phyloP scores from a whole-genome alignment of 2,329 filamentous ascomycete species.

The Penicillium verrucosum region DNA sequence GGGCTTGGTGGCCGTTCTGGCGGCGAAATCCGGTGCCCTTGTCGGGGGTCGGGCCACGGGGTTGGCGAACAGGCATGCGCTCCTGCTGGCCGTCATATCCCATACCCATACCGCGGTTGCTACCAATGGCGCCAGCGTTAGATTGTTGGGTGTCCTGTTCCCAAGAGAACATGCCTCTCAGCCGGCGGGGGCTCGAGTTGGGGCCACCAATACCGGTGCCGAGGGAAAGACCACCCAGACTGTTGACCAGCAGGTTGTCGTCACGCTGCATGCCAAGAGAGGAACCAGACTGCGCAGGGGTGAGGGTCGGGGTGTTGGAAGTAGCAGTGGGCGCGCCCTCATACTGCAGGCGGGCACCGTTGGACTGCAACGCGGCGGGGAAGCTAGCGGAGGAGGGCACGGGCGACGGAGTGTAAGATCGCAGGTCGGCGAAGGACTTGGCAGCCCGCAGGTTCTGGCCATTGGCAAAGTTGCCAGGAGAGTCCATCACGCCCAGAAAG shows the following conservation, averaged over 20 bases:
- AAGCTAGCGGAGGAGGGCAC: constrained; percentile 88
- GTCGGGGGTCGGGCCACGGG: constrained; percentile 59
- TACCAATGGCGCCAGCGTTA: constrained; percentile 58
- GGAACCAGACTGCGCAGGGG: constrained; percentile 55
- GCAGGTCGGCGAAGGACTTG: constrained; percentile 93
- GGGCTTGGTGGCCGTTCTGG: constrained; percentile 60
- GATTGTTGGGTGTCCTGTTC: constrained; percentile 51
- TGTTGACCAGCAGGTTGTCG: constrained; percentile 60
- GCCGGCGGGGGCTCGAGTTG: constrained; percentile 55
- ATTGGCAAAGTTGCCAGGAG: constrained; percentile 63
- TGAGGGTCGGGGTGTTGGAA: constrained; percentile 65
- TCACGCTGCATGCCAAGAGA: constrained; percentile 51
- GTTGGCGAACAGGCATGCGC: constrained; percentile 58
- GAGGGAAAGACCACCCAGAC: constrained; percentile 59
- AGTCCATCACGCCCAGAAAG: constrained; percentile 84
- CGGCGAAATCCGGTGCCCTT: constrained; percentile 57
- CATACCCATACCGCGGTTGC: constrained; percentile 61
- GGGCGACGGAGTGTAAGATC: constrained; percentile 91
- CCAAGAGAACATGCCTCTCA: constrained; percentile 61
- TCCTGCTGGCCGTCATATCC: constrained; percentile 55
- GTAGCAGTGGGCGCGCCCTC: constrained; percentile 56
- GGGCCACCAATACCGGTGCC: constrained; percentile 47
- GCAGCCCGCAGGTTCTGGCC: constrained; percentile 81
- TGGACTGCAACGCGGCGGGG: constrained; percentile 63
- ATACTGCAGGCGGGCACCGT: constrained; percentile 61